Conservation (phyloP, 1,139 yeast species). For the Kluyveromyces sp. region DNA sequence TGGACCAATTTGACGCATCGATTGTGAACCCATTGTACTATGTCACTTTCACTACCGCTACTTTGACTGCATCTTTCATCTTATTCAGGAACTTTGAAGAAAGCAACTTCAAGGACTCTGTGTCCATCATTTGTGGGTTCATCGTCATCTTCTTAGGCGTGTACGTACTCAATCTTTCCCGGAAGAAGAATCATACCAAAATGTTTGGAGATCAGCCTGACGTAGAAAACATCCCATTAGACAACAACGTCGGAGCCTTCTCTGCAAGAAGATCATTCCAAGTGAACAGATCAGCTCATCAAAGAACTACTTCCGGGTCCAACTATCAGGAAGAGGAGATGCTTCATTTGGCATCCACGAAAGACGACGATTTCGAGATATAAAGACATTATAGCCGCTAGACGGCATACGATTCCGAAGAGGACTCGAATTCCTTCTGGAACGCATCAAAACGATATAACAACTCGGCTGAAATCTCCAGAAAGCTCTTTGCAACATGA, state of each 20-base stretch:
- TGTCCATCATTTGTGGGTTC: conserved; percentile 82
- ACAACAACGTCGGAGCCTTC: conserved; percentile 78
- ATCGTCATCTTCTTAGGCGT: conserved; percentile 85
- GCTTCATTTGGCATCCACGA: conserved; percentile 55
- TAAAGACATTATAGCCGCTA: too few species aligned
- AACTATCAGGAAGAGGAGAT: conserved; percentile 41
- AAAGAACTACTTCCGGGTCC: conserved; percentile 34
- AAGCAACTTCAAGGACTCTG: conserved; percentile 75
- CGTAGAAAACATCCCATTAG: conserved; percentile 72
- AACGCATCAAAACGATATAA: too few species aligned
- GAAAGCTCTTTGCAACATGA: not conserved
- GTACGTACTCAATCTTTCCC: conserved; percentile 69
- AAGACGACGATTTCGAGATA: conserved; percentile 42
- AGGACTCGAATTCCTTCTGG: not conserved
- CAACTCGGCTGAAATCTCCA: too few species aligned
- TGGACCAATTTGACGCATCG: conserved; percentile 89
- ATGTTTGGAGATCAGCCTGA: conserved; percentile 44
- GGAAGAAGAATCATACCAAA: conserved; percentile 42
- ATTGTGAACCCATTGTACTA: conserved; percentile 88
- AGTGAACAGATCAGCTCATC: conserved; percentile 18
- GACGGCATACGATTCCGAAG: too few species aligned
- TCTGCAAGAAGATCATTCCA: conserved; percentile 47
- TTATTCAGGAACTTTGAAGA: conserved; percentile 66
- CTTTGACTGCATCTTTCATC: conserved; percentile 79
- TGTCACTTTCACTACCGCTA: conserved; percentile 86